Evolutionary conservation across 257 asterid species (phyloP), one percentile per base, ranked within the genome.

Genomic region (Solanum pinnatisectum): DNA sequence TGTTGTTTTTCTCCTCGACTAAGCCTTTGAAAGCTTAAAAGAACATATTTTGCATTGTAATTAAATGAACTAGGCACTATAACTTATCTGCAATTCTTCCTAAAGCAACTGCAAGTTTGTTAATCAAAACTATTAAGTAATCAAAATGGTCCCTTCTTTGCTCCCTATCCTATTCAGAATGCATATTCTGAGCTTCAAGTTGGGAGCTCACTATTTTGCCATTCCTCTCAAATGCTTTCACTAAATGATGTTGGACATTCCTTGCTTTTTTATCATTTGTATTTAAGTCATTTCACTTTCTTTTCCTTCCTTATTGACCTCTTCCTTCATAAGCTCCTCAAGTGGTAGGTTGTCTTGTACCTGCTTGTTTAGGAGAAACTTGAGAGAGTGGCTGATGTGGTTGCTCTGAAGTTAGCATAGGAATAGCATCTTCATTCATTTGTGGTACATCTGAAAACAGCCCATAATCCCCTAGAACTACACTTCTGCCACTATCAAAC

Each of bases 51-150:
- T 93, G 68, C 91, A 87, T 91, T 3, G 70, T 65, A 65, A n/a
- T 25, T 25, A 25, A n/a, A 14, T 86, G 74, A 22, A 60, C 40
- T 84, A 68, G 79, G 52, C 23, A 78, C 95, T 95, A 95, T 89
- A 96, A 87, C 87, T 94, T 96, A 89, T 96, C 98, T 1, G 98
- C 98, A 88, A 95, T 95, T 92, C 92, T 92, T 84, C 95, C 98
- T 92, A 96, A 68, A 3, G 98, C 96, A 89, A 93, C 97, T 2
- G 98, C 94, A 52, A 96, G 90, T 90, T 95, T 96, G 83, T 92
- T 89, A 56, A 96, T 94, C 60, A 93, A 97, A 6, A 93, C 92
- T 44, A 94, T 88, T 72, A 95, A 90, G 92, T 94, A 92, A 88
- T 91, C 90, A 35, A 91, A 94, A 32, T 94, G 95, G 44, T 91